Evolutionary conservation across 192 early-diverging fungal species (phyloP).

Genomic region (Coemansia sp.): DNA sequence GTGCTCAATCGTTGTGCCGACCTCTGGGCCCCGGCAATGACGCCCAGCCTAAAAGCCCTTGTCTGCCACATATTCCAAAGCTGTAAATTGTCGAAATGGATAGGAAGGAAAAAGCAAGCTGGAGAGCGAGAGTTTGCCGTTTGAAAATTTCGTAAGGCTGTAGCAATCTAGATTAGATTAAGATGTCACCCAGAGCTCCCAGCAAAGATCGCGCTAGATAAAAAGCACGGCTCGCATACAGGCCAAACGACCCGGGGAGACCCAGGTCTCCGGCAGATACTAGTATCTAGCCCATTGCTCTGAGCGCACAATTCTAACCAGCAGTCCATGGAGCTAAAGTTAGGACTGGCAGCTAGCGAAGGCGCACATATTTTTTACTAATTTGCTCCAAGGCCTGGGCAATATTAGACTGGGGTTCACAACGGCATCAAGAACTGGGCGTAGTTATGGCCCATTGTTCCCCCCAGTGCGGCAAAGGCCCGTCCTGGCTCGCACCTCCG

Average conservation of each 20-base stretch:
- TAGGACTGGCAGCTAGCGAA: constrained; percentile 10
- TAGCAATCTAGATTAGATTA: background rate
- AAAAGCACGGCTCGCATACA: constrained; percentile 12
- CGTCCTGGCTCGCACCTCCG: background rate
- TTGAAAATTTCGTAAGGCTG: background rate
- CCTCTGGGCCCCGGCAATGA: background rate
- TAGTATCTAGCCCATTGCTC: constrained; percentile 5
- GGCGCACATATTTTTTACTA: constrained; percentile 17
- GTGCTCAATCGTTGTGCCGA: background rate
- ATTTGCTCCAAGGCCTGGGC: background rate
- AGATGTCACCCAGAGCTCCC: constrained; percentile 1
- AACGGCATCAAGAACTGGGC: background rate
- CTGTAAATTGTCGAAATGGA: background rate
- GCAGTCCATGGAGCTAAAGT: background rate
- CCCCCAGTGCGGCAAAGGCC: background rate
- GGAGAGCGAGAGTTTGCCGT: background rate
- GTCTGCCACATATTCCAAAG: background rate
- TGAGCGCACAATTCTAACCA: constrained; percentile 22
- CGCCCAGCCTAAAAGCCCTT: background rate
- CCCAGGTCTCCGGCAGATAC: constrained; percentile 9
- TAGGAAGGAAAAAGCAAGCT: background rate
- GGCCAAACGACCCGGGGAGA: constrained; percentile 12
- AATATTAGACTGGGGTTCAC: background rate
- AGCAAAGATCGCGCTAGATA: background rate
- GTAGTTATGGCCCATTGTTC: background rate